Conservation (phyloP, 1,284 basidiomycete genomes). For the Xerocomus nothofagi region DNA sequence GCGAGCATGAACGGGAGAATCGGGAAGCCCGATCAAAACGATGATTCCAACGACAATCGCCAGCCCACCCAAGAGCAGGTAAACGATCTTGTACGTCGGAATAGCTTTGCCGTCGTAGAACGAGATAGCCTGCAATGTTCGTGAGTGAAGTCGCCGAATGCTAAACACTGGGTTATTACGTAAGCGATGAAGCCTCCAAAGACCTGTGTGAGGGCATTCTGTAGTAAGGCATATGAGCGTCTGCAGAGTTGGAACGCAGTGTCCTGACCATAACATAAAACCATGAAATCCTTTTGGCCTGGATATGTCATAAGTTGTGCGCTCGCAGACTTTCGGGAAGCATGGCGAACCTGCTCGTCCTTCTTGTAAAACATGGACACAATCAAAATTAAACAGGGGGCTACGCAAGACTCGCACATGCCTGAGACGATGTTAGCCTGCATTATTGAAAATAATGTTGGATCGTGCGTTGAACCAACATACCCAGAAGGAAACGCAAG, state of each 20-base stretch:
- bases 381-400: constrained; percentile 61
- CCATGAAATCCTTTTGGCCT: constrained; percentile 61
- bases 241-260: neutral
- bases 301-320: constrained; percentile 1
- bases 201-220: constrained; percentile 62
- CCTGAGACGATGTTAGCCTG: constrained; percentile 37
- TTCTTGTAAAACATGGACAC: constrained; percentile 73
- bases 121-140: constrained; percentile 48
- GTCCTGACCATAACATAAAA: constrained; percentile 64
- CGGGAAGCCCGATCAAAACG: constrained; percentile 63
- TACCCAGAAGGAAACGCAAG: constrained; percentile 60
- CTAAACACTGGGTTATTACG: constrained; percentile 32
- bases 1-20: constrained; percentile 61
- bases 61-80: constrained; percentile 58
- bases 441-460: neutral
- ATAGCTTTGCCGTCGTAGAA: constrained; percentile 50
- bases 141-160: neutral
- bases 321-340: too few relatives aligned
- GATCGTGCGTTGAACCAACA: constrained; percentile 4
- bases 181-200: constrained; percentile 71
- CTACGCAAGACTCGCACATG: constrained; percentile 66
- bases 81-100: constrained; percentile 63
- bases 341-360: constrained; percentile 53
- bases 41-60: constrained; percentile 59
- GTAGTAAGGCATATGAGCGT: neutral